Conservation (phyloP, 2,329 filamentous ascomycete genomes). For the Neospermospora avenae region DNA sequence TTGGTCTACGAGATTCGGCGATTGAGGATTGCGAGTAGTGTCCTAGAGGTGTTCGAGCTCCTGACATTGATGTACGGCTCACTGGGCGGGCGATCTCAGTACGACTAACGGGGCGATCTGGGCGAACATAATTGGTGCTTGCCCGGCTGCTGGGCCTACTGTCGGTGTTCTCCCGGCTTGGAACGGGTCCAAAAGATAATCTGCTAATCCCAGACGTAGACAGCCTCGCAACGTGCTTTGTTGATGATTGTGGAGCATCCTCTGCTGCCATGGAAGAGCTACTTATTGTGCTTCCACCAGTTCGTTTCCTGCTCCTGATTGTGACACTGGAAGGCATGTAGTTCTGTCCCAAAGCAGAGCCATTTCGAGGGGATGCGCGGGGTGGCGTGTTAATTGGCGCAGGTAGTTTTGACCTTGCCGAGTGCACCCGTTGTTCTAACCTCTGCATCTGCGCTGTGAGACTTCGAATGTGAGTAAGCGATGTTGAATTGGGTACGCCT, state of each 20-base stretch:
- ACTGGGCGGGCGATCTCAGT: constrained; percentile 31
- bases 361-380: constrained; percentile 67
- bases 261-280: constrained; percentile 27
- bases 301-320: constrained; percentile 67
- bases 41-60: constrained; percentile 35
- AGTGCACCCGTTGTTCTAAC: constrained; percentile 89
- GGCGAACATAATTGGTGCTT: constrained; percentile 30
- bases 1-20: constrained; percentile 33
- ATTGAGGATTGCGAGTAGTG: constrained; percentile 34
- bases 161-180: constrained; percentile 43
- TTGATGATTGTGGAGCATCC: constrained; percentile 34
- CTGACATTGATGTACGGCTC: constrained; percentile 34
- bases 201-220: constrained; percentile 61
- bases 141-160: constrained; percentile 33
- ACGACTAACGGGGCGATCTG: constrained; percentile 32
- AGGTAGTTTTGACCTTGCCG: constrained; percentile 85
- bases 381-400: constrained; percentile 76
- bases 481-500: constrained; percentile 56
- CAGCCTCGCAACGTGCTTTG: constrained; percentile 54
- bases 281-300: constrained; percentile 46
- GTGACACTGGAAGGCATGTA: constrained; percentile 56
- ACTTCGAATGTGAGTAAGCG: constrained; percentile 86
- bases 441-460: constrained; percentile 97
- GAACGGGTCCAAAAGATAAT: constrained; percentile 60
- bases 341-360: constrained; percentile 39